Conservation (phyloP, 73 alveolate species). For the Paramecium primaurelia region DNA sequence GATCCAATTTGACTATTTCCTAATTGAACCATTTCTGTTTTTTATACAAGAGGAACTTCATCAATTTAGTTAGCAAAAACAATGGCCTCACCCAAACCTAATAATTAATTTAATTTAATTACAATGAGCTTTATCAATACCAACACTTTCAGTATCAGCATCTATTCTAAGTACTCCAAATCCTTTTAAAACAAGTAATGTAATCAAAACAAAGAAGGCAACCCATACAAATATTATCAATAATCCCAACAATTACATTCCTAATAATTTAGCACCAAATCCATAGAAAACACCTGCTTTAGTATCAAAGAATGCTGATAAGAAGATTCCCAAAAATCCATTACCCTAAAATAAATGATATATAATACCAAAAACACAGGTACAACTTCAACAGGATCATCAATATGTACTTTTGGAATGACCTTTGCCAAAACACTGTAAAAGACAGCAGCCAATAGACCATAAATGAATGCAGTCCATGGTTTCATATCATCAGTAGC, state of each 20-base stretch:
- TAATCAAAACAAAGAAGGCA: slow-evolving; percentile 2
- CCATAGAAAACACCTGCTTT: slow-evolving; percentile 41
- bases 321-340: slow-evolving; percentile 28
- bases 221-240: slow-evolving; percentile 20
- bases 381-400: slow-evolving; percentile 42
- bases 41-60: neutral
- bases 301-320: slow-evolving; percentile 6
- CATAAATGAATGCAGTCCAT: slow-evolving; percentile 44
- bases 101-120: neutral
- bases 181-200: neutral
- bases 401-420: slow-evolving; percentile 16
- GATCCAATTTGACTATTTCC: neutral
- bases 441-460: neutral
- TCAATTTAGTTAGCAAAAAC: neutral
- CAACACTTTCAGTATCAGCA: neutral
- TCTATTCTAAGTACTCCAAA: slow-evolving; percentile 24
- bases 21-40: neutral
- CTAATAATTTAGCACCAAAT: neutral
- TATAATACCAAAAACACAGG: slow-evolving; percentile 8
- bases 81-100: slow-evolving; percentile 35
- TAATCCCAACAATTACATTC: slow-evolving; percentile 9
- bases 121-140: slow-evolving; percentile 39
- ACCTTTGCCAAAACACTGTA: neutral
- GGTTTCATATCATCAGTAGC: neutral
- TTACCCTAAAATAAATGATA: neutral